These are phyloP conservation scores for Hymenoscyphus scutula DNA, from an alignment of 2,329 filamentous ascomycete species.

Conservation along the genomic window DNA sequence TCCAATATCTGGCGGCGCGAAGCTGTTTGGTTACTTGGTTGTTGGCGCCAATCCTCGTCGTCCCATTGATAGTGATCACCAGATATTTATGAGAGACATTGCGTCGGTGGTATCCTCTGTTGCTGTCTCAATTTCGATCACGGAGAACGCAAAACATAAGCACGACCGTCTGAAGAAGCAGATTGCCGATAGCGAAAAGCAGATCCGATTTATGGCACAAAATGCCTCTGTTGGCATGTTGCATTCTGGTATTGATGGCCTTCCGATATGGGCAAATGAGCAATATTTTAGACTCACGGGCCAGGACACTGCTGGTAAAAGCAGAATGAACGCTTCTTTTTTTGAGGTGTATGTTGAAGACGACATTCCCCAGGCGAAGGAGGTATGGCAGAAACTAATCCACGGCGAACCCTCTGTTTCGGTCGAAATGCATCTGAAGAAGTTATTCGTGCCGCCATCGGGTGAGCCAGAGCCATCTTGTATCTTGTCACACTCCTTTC, in stretches of 20 bases:
- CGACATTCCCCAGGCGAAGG: constrained; percentile 21
- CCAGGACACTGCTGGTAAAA: constrained; percentile 18
- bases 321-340: constrained; percentile 24
- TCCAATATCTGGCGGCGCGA: constrained; percentile 22
- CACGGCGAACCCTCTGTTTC: constrained; percentile 26
- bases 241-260: constrained; percentile 28
- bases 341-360: constrained; percentile 28
- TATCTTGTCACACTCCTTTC: constrained; percentile 25
- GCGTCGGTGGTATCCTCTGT: constrained; percentile 28
- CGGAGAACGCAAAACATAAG: constrained; percentile 26
- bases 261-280: constrained; percentile 31
- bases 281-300: constrained; percentile 30
- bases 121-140: constrained; percentile 24
- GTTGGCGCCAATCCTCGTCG: constrained; percentile 31
- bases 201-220: constrained; percentile 33
- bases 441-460: constrained; percentile 28
- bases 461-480: constrained; percentile 31
- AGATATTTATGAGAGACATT: constrained; percentile 30
- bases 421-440: constrained; percentile 28
- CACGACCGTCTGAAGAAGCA: constrained; percentile 23
- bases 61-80: constrained; percentile 28
- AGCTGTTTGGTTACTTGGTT: constrained; percentile 28
- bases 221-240: constrained; percentile 33
- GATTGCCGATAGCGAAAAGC: constrained; percentile 23
- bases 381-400: constrained; percentile 25